phyloP scores from a whole-genome alignment of 116 monocot genomes.

The Cymodocea nodosa region DNA sequence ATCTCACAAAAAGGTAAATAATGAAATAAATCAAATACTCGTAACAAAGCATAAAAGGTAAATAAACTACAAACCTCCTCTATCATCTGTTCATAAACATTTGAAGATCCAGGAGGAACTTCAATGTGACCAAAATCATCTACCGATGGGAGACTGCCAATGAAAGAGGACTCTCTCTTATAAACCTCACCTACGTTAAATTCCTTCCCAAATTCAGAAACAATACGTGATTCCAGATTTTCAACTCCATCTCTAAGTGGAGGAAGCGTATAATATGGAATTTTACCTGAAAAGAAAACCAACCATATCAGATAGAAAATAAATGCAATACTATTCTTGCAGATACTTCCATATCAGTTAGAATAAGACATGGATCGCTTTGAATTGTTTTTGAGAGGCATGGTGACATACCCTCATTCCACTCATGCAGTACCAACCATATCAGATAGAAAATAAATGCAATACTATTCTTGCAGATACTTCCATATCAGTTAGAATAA shows the following conservation, averaged over 20 bases:
- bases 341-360: too few relatives aligned
- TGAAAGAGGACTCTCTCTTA: slow-evolving; percentile 59
- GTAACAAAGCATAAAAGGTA: neutral
- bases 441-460: too few relatives aligned
- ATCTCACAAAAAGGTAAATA: neutral
- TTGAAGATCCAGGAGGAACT: slow-evolving; percentile 47
- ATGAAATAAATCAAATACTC: neutral
- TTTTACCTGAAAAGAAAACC: slow-evolving; percentile 53
- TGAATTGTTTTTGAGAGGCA: too few relatives aligned
- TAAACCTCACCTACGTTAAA: slow-evolving; percentile 87
- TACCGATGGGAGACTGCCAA: slow-evolving; percentile 51
- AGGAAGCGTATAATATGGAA: slow-evolving; percentile 86
- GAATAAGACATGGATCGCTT: too few relatives aligned
- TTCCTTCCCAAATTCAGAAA: slow-evolving; percentile 72
- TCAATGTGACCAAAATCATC: slow-evolving; percentile 75
- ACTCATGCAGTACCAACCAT: too few relatives aligned
- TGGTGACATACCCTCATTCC: too few relatives aligned
- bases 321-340: neutral
- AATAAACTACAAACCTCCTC: slow-evolving; percentile 35
- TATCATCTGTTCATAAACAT: slow-evolving; percentile 60
- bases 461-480: too few relatives aligned
- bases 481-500: too few relatives aligned
- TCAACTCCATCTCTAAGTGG: slow-evolving; percentile 39
- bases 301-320: neutral
- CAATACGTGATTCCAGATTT: slow-evolving; percentile 29